These are phyloP conservation scores for Eremothecium coryli DNA, from an alignment of 1,139 yeast genomes.

Conservation along the genomic window DNA sequence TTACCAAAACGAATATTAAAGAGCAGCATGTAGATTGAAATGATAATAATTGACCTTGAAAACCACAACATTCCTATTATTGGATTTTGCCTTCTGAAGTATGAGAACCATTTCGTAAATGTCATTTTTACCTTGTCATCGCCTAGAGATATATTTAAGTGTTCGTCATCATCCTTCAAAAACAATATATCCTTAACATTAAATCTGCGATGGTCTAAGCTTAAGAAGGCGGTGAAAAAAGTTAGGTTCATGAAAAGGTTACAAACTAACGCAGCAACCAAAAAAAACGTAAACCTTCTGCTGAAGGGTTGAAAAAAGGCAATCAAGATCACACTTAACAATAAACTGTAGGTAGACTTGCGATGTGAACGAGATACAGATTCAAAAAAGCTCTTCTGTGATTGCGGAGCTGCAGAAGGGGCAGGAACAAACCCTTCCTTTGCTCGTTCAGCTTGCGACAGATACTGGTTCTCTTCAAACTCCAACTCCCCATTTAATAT, in stretches of 20 bases:
- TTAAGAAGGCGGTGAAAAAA: slow-evolving; percentile 52
- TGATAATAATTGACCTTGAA: slow-evolving; percentile 6
- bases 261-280: slow-evolving; percentile 38
- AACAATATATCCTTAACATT: slow-evolving; percentile 44
- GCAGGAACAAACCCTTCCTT: background rate
- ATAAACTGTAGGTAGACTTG: slow-evolving; percentile 31
- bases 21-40: slow-evolving; percentile 10
- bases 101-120: slow-evolving; percentile 4
- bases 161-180: slow-evolving; percentile 29
- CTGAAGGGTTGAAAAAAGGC: slow-evolving; percentile 30
- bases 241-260: slow-evolving; percentile 56
- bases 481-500: background rate
- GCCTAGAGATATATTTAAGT: slow-evolving; percentile 10
- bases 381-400: slow-evolving; percentile 35
- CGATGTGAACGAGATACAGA: slow-evolving; percentile 31
- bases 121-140: slow-evolving; percentile 6
- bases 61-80: slow-evolving; percentile 8
- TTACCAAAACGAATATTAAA: slow-evolving; percentile 12
- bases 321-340: slow-evolving; percentile 29
- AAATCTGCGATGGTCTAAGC: slow-evolving; percentile 55
- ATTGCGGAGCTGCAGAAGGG: background rate
- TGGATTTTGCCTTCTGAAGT: background rate
- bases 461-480: background rate
- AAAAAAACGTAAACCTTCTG: slow-evolving; percentile 35
- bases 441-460: background rate